These are phyloP conservation scores for Cubamyces sp. DNA, from an alignment of 768 basidiomycete genomes.

Conservation along the genomic window DNA sequence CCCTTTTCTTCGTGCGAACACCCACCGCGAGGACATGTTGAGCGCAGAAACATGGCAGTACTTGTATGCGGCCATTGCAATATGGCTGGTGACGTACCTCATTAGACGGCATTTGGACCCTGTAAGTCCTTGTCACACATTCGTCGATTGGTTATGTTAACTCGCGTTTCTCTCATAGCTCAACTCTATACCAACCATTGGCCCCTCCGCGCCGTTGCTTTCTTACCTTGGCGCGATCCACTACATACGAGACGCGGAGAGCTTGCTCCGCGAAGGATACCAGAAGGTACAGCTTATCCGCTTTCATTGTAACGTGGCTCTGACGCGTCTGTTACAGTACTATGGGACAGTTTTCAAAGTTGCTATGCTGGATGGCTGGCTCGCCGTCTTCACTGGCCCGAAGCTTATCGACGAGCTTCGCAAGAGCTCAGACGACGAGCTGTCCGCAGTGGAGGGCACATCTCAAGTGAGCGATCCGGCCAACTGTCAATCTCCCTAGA, in stretches of 20 bases:
- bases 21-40: neutral
- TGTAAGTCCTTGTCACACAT: neutral
- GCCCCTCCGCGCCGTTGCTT: conserved; percentile 26
- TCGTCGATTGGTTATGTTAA: too few relatives aligned
- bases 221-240: conserved; percentile 34
- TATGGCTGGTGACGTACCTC: conserved; percentile 4
- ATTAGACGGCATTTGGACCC: conserved; percentile 14
- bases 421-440: conserved; percentile 47
- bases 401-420: conserved; percentile 57
- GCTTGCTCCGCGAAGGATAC: conserved; percentile 40
- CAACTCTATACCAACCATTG: conserved; percentile 30
- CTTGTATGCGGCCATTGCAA: conserved; percentile 3
- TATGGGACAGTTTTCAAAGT: conserved; percentile 44
- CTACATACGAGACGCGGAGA: conserved; percentile 31
- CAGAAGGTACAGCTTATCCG: conserved; percentile 7
- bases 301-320: too few relatives aligned
- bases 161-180: conserved; percentile 17
- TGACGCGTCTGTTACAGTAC: conserved; percentile 12
- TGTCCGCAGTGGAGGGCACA: conserved; percentile 46
- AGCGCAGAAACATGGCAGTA: conserved; percentile 7
- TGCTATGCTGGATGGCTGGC: conserved; percentile 49
- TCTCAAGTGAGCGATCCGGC: conserved; percentile 38
- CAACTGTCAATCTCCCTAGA: neutral
- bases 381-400: conserved; percentile 47
- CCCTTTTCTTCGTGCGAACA: too few relatives aligned